Conservation (phyloP, 2,329 filamentous ascomycete genomes). For the Cryphonectria radicalis region DNA sequence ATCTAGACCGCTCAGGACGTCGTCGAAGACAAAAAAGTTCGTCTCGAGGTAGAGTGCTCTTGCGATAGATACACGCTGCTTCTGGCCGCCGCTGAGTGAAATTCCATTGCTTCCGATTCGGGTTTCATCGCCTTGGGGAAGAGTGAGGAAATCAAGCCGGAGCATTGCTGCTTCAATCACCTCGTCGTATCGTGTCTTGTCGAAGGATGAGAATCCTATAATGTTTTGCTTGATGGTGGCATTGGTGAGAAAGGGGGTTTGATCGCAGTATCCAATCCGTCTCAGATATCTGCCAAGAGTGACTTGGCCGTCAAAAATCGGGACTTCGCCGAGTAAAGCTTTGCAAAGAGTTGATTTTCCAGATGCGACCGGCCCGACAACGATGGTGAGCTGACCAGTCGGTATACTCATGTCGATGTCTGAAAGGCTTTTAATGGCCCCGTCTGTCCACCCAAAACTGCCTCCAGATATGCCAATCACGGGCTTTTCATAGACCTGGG, state of each 20-base stretch:
- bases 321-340: constrained; percentile 30
- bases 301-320: constrained; percentile 1
- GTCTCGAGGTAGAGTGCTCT: constrained; percentile 33
- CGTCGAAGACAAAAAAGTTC: constrained; percentile 43
- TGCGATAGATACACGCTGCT: constrained; percentile 36
- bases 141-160: constrained; percentile 35
- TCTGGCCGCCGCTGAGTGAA: constrained; percentile 43
- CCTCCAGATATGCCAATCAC: constrained; percentile 30
- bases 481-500: constrained; percentile 11
- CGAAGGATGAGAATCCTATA: constrained; percentile 20
- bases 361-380: constrained; percentile 30
- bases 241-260: constrained; percentile 34
- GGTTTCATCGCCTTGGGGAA: constrained; percentile 42
- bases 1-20: constrained; percentile 47
- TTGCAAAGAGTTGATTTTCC: constrained; percentile 31
- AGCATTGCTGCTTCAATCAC: constrained; percentile 40
- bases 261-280: constrained; percentile 31
- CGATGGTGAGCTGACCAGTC: constrained; percentile 10
- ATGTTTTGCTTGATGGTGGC: constrained; percentile 25
- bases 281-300: not conserved
- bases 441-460: constrained; percentile 41
- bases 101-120: constrained; percentile 43
- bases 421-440: constrained; percentile 34
- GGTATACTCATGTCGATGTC: constrained; percentile 41
- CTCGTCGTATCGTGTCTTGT: constrained; percentile 37